phyloP scores from a whole-genome alignment of 1,139 yeast genomes.

The Debaryomycetaceae sp. region DNA sequence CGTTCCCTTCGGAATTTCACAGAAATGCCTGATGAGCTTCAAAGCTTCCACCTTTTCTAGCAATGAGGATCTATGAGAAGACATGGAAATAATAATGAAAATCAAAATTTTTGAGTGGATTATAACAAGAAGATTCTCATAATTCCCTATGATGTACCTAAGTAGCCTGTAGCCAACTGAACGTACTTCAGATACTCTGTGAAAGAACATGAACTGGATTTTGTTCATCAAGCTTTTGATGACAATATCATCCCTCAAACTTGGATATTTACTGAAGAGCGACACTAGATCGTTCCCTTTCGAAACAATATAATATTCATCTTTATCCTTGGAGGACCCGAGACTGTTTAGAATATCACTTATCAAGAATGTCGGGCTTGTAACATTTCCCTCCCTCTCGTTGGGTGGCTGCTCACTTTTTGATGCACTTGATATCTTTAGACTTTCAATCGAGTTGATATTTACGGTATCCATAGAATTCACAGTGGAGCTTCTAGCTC shows the following conservation, averaged over 20 bases:
- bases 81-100: constrained; percentile 61
- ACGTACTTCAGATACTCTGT: constrained; percentile 58
- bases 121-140: constrained; percentile 45
- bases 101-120: constrained; percentile 56
- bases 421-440: constrained; percentile 2
- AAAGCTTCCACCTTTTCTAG: constrained; percentile 79
- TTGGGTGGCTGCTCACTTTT: not conserved
- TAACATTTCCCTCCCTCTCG: constrained; percentile 11
- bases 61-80: constrained; percentile 47
- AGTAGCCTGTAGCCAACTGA: constrained; percentile 77
- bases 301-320: constrained; percentile 48
- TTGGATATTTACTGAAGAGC: constrained; percentile 57
- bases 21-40: constrained; percentile 61
- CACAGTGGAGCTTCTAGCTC: constrained; percentile 16
- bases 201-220: constrained; percentile 59
- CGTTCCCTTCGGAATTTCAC: constrained; percentile 56
- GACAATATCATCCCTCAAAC: constrained; percentile 62
- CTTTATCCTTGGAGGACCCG: constrained; percentile 25
- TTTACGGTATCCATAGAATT: constrained; percentile 20
- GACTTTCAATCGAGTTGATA: constrained; percentile 15
- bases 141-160: constrained; percentile 57
- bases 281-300: constrained; percentile 63
- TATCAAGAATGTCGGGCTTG: constrained; percentile 37
- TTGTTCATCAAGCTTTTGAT: constrained; percentile 58
- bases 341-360: constrained; percentile 31